A percentile compares a stretch with the other conserved stretches of the same genome.
Conservation (phyloP, 1,284 basidiomycete genomes). For the Fomitopsis schrenkii region DNA sequence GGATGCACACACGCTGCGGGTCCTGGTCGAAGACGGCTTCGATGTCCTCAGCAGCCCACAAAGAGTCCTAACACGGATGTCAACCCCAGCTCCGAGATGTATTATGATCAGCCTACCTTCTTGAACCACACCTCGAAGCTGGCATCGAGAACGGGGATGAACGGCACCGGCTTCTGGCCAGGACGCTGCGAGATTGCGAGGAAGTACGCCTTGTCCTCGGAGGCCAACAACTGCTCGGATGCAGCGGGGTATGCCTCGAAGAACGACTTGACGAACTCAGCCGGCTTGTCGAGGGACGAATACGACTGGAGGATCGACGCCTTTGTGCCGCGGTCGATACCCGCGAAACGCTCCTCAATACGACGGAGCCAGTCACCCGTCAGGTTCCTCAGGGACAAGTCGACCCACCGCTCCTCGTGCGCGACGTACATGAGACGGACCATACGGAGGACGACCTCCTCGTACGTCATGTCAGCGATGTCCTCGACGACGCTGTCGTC, state of each 20-base stretch:
- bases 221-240: constrained; percentile 83
- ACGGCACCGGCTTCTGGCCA: constrained; percentile 97
- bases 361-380: constrained; percentile 97
- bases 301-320: constrained; percentile 91
- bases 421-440: constrained; percentile 90
- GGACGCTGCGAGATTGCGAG: constrained; percentile 92
- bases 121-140: constrained; percentile 98
- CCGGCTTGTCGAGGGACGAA: constrained; percentile 79
- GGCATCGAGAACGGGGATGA: constrained; percentile 95
- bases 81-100: constrained; percentile 9
- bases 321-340: constrained; percentile 79
- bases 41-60: constrained; percentile 98
- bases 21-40: constrained; percentile 98
- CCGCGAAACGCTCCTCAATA: constrained; percentile 96
- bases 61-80: constrained; percentile 68
- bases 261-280: constrained; percentile 77
- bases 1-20: constrained; percentile 95
- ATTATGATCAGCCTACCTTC: constrained; percentile 56
- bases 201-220: constrained; percentile 96
- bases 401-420: constrained; percentile 93
- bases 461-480: constrained; percentile 96
- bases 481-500: constrained; percentile 82
- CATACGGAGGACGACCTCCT: constrained; percentile 92
- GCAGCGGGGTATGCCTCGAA: constrained; percentile 84
- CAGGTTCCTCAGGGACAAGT: constrained; percentile 89